These are phyloP conservation scores for Macrotyloma uniflorum DNA, from an alignment of 306 rosid species.

Conservation along the genomic window DNA sequence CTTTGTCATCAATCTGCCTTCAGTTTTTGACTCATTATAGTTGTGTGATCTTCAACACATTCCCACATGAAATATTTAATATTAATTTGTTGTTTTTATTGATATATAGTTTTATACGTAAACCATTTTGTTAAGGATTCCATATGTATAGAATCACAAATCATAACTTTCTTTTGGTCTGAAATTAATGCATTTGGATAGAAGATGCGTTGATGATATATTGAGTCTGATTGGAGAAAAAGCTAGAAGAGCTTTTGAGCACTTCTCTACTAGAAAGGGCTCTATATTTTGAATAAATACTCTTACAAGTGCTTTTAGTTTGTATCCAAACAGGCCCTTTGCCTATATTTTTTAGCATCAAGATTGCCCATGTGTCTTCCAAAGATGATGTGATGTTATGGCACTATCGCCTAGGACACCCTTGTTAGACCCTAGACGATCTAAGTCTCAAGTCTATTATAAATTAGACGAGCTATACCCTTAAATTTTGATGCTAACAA, in stretches of 20 bases:
- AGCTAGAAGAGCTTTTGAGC: no score
- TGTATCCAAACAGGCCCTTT: no score
- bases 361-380: no score
- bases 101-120: not conserved
- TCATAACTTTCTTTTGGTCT: not conserved
- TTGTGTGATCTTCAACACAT: conserved; percentile 8
- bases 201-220: not conserved
- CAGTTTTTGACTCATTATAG: not conserved
- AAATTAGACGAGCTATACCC: no score
- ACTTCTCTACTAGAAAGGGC: no score
- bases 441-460: no score
- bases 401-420: no score
- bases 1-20: conserved; percentile 28
- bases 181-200: not conserved
- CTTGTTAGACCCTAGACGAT: no score
- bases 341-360: conserved; percentile 9
- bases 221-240: not conserved
- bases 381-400: no score
- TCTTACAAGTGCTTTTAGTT: no score
- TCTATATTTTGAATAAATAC: no score
- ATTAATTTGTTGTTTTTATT: not conserved
- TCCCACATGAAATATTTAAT: not conserved
- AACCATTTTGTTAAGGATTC: conserved; percentile 7
- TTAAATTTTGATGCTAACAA: no score
- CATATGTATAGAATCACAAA: not conserved